Base-by-base conservation (phyloP, 306 rosid genomes). In the Prunus padus region DNA sequence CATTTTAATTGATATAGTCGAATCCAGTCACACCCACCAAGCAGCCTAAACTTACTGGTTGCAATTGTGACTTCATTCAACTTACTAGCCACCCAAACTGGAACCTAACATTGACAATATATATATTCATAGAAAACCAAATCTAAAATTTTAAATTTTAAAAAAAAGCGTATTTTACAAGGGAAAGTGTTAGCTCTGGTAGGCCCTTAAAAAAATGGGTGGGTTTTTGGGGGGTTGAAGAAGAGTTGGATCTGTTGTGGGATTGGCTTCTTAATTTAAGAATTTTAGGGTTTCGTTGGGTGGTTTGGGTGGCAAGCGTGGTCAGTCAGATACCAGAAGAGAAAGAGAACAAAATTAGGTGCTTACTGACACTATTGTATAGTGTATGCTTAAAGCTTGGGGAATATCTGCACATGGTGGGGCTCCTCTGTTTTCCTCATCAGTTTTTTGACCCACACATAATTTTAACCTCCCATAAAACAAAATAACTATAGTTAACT, bases 351-450 rank as follows among this genome's bases (percentile, higher is more conserved):
- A 46, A 30, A 33, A 65, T 63, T 63, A 20, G 64, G 78, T 46
- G 22, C 7, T 7, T 5, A 51, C 30, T 62, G 40, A 33, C 40
- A 5, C 40, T 33, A 0, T n/a, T 19, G 11, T 64, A 8, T 31
- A 4, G 71, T 9, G 25, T 30, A 15, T 50, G 76, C 71, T 45
- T 19, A 8, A 15, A 70, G 71, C 16, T 69, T 0, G 0, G n/a
- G 69, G 76, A 77, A 77, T 70, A 70, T 61, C 37, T 61, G 56
- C 81, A 77, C 71, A 62, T 77, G 81, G 65, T 28, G 72, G 30
- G 69, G 20, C 18, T 11, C 30, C 30, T 45, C 18, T 73, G 26
- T 3, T 61, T 23, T 25, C 37, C 15, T 13, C 18, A 1, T 55
- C n/a, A 15, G 6, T 18, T 7, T 6, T 33, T 33, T 33, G 22